phyloP scores from a whole-genome alignment of 2,329 filamentous ascomycete genomes.

The Cladophialophora psammophila region DNA sequence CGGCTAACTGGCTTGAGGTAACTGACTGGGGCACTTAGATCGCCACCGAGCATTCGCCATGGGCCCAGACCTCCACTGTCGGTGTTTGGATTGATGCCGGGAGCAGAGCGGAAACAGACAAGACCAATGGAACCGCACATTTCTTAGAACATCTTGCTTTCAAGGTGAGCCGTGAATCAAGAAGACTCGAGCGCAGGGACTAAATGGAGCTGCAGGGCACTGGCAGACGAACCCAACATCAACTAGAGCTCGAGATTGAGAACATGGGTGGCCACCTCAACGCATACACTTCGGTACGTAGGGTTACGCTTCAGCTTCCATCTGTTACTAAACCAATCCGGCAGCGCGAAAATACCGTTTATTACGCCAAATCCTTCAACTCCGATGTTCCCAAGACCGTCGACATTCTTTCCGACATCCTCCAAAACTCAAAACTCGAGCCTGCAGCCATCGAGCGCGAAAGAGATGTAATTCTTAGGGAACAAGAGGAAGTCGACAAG shows the following conservation, averaged over 20 bases:
- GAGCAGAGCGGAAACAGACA: conserved; percentile 95
- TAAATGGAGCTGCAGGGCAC: conserved; percentile 70
- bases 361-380: conserved; percentile 99
- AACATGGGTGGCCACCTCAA: conserved; percentile 99
- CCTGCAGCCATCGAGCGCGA: conserved; percentile 91
- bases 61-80: conserved; percentile 96
- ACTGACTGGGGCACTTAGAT: conserved; percentile 66
- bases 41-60: conserved; percentile 96
- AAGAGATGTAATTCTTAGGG: conserved; percentile 96
- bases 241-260: conserved; percentile 99
- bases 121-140: conserved; percentile 98
- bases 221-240: conserved; percentile 90
- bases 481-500: conserved; percentile 99
- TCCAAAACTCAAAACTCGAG: conserved; percentile 99
- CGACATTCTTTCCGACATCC: conserved; percentile 98
- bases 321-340: conserved; percentile 35
- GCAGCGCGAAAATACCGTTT: conserved; percentile 98
- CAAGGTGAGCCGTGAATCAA: conserved; percentile 72
- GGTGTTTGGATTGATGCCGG: conserved; percentile 99
- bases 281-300: conserved; percentile 94
- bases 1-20: neutral
- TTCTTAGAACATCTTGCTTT: conserved; percentile 99
- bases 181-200: conserved; percentile 18
- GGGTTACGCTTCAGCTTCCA: conserved; percentile 31
- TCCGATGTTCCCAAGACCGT: conserved; percentile 94